These are phyloP conservation scores for Physocladia obscura DNA, from an alignment of 192 early-diverging fungal genomes.

Conservation along the genomic window DNA sequence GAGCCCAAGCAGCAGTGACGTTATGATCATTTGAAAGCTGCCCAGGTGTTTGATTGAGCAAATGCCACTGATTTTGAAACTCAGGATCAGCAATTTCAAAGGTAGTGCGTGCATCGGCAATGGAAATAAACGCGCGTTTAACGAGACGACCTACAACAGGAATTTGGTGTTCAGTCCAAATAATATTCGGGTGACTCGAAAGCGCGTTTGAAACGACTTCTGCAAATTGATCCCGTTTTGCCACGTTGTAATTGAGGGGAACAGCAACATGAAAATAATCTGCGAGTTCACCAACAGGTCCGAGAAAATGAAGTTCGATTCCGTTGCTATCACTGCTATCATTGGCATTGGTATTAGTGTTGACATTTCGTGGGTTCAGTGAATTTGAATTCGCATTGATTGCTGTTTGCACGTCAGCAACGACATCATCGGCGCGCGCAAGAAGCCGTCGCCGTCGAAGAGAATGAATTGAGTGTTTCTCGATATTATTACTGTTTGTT, in stretches of 20 bases:
- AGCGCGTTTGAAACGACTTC: neutral
- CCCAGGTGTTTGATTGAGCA: conserved; percentile 49
- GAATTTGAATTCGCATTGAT: too few relatives aligned
- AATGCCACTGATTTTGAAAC: conserved; percentile 78
- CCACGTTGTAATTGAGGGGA: conserved; percentile 26
- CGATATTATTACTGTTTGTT: too few relatives aligned
- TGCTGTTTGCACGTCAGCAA: too few relatives aligned
- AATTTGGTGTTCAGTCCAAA: conserved; percentile 42
- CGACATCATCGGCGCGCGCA: too few relatives aligned
- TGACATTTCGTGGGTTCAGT: too few relatives aligned
- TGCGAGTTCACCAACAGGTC: conserved; percentile 66
- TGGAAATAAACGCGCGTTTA: conserved; percentile 25
- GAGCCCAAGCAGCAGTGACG: conserved; percentile 87
- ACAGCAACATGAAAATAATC: conserved; percentile 67
- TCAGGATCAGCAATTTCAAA: conserved; percentile 72
- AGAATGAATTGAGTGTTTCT: too few relatives aligned
- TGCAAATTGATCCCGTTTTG: too few relatives aligned
- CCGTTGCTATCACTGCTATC: too few relatives aligned
- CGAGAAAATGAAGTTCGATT: conserved; percentile 45
- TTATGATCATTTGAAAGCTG: conserved; percentile 83
- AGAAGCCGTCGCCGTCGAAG: too few relatives aligned
- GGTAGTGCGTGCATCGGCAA: conserved; percentile 23
- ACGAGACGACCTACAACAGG: conserved; percentile 42
- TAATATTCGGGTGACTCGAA: conserved; percentile 1
- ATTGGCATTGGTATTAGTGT: too few relatives aligned